Conservation (phyloP, 2,329 filamentous ascomycete species). For the Mollisiaceae sp. region DNA sequence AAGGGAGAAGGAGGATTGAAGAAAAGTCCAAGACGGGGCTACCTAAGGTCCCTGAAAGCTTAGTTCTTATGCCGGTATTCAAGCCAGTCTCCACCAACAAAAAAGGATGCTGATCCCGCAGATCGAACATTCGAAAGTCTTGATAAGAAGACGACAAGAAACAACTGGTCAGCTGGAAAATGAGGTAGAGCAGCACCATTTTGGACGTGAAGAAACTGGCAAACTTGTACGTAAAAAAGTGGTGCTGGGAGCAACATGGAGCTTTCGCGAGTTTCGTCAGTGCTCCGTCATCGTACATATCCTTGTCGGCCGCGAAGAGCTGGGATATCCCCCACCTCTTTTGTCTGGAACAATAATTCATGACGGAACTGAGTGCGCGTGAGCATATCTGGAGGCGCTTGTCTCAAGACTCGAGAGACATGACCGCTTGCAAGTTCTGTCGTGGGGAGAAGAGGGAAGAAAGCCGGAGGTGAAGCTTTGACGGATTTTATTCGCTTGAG, state of each 20-base stretch:
- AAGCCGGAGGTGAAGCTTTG: background rate
- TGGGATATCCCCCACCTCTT: background rate
- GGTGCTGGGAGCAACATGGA: background rate
- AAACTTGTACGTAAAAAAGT: constrained; percentile 13
- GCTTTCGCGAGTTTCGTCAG: background rate
- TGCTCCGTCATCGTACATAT: background rate
- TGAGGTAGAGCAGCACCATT: background rate
- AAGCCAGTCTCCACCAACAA: background rate
- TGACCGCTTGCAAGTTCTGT: background rate
- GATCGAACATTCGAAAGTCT: constrained; percentile 4
- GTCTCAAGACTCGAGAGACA: background rate
- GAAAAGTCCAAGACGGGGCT: background rate
- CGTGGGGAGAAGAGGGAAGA: background rate
- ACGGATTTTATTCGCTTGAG: background rate
- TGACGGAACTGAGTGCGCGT: background rate
- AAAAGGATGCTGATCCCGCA: background rate
- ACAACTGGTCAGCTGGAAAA: background rate
- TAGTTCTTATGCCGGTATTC: background rate
- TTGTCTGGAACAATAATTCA: background rate
- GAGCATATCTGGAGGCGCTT: background rate
- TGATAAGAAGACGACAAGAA: constrained; percentile 3
- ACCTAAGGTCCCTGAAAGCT: background rate
- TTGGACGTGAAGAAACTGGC: background rate
- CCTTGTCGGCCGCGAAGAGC: background rate
- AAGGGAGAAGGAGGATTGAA: background rate